Evolutionary conservation across 805 yeast genomes (phyloP).

Genomic region (Kazachstania martiniae): DNA sequence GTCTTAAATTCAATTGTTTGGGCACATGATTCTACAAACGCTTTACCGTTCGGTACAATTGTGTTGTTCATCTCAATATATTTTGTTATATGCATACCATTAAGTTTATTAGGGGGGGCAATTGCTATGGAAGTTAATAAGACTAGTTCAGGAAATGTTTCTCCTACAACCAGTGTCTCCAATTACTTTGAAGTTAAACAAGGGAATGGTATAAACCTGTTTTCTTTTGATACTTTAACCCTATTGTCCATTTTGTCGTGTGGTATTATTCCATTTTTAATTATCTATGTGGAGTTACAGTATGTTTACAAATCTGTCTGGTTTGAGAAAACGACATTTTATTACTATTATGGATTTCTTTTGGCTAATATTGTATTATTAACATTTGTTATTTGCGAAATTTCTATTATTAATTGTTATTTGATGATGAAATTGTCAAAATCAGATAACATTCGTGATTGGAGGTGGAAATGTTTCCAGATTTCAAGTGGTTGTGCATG

Average conservation of each 20-base stretch:
- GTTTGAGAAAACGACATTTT: conserved; percentile 69
- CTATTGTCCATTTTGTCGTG: conserved; percentile 14
- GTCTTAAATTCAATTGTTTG: conserved; percentile 59
- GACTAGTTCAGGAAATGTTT: too few relatives aligned
- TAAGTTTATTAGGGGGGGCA: conserved; percentile 62
- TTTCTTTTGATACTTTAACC: conserved; percentile 3
- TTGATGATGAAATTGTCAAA: conserved; percentile 34
- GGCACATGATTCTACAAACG: conserved; percentile 64
- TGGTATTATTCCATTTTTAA: conserved; percentile 70
- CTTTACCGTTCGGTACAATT: conserved; percentile 71
- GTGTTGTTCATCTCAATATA: conserved; percentile 48
- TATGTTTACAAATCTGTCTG: conserved; percentile 68
- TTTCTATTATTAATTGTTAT: conserved; percentile 60
- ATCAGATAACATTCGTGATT: conserved; percentile 20
- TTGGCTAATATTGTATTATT: conserved; percentile 49
- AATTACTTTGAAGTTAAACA: neutral
- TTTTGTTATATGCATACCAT: conserved; percentile 59
- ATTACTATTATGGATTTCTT: conserved; percentile 72
- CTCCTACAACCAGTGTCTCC: neutral
- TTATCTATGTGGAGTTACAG: conserved; percentile 68
- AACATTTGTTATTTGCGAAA: conserved; percentile 54
- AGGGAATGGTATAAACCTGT: neutral
- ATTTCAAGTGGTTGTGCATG: conserved; percentile 63
- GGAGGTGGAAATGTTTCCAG: conserved; percentile 80
- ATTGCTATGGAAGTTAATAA: conserved; percentile 5